These are phyloP conservation scores for Litsea cubeba DNA, from an alignment of 164 flowering plant species.

Conservation along the genomic window DNA sequence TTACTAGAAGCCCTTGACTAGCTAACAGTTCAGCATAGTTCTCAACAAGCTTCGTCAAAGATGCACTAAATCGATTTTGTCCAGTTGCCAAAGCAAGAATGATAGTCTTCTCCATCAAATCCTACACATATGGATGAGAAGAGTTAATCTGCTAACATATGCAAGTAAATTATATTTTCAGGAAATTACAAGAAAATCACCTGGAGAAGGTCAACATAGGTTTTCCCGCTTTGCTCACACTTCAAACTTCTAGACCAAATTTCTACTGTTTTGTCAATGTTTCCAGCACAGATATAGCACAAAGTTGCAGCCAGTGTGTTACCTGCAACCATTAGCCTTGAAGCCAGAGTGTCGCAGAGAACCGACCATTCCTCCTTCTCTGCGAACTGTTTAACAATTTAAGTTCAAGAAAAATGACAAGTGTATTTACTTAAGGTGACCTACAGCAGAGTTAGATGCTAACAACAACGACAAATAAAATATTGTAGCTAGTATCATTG, in stretches of 20 bases:
- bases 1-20: slow-evolving; percentile 82
- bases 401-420: slow-evolving; percentile 1
- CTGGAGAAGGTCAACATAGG: slow-evolving; percentile 90
- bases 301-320: slow-evolving; percentile 86
- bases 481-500: too few species aligned
- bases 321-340: slow-evolving; percentile 67
- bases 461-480: too few species aligned
- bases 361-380: slow-evolving; percentile 74
- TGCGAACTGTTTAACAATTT: slow-evolving; percentile 59
- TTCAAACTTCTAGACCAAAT: slow-evolving; percentile 78
- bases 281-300: slow-evolving; percentile 94
- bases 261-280: slow-evolving; percentile 87
- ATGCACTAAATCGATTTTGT: slow-evolving; percentile 75
- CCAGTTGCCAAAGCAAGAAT: slow-evolving; percentile 89
- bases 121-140: slow-evolving; percentile 35
- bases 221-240: slow-evolving; percentile 52
- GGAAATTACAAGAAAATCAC: slow-evolving; percentile 24
- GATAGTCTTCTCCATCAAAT: slow-evolving; percentile 95
- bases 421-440: background rate
- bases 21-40: slow-evolving; percentile 93
- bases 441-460: background rate
- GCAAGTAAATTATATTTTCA: background rate
- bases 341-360: slow-evolving; percentile 83
- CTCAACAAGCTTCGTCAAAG: slow-evolving; percentile 84
- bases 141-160: background rate